phyloP scores from a whole-genome alignment of 108 stramenopile species.

The Fragilariopsis cylindrus region DNA sequence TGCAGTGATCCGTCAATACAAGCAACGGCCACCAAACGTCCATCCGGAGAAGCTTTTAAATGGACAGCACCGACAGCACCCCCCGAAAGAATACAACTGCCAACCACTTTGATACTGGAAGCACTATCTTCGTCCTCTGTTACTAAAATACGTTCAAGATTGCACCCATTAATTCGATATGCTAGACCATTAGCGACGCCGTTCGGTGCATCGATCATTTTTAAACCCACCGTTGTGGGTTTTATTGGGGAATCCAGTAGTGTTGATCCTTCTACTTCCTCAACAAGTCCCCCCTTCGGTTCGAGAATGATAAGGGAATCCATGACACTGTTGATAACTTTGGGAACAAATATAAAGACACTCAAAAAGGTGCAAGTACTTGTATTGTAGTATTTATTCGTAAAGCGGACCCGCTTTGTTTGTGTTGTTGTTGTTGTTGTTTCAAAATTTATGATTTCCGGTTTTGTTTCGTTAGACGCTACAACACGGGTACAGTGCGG shows the following conservation, averaged over 20 bases:
- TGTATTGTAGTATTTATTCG: too few species aligned
- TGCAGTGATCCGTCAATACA: slow-evolving; percentile 57
- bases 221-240: slow-evolving; percentile 40
- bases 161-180: slow-evolving; percentile 29
- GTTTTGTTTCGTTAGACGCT: too few species aligned
- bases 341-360: too few species aligned
- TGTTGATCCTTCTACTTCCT: slow-evolving; percentile 10
- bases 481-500: too few species aligned
- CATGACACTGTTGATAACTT: too few species aligned
- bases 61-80: slow-evolving; percentile 33
- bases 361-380: too few species aligned
- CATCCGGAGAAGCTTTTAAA: slow-evolving; percentile 43
- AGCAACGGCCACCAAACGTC: slow-evolving; percentile 48
- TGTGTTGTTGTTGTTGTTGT: too few species aligned
- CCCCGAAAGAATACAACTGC: slow-evolving; percentile 12
- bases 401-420: too few species aligned
- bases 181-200: slow-evolving; percentile 25
- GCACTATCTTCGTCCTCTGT: slow-evolving; percentile 7
- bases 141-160: slow-evolving; percentile 25
- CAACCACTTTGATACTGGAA: neutral
- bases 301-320: slow-evolving; percentile 16
- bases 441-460: too few species aligned
- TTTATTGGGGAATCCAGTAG: slow-evolving; percentile 12
- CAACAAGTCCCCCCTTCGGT: slow-evolving; percentile 4
- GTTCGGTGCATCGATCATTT: slow-evolving; percentile 39